Evolutionary conservation across 192 early-diverging fungal genomes (phyloP).

Genomic region (Linnemannia schmuckeri): DNA sequence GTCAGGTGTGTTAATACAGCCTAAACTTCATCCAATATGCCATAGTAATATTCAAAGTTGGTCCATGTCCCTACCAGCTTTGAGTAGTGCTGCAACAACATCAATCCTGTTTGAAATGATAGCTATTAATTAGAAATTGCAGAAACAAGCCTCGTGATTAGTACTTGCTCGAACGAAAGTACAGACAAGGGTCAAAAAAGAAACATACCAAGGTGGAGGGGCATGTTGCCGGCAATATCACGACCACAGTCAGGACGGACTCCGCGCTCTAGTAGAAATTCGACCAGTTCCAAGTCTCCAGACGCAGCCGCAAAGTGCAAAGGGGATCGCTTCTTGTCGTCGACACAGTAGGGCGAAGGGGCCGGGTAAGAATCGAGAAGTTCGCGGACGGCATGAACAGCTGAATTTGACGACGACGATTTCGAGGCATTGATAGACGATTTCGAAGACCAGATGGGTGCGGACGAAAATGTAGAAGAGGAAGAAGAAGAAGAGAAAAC

Average conservation of each 20-base stretch:
- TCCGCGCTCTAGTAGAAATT: constrained; percentile 49
- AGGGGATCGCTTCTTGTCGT: constrained; percentile 54
- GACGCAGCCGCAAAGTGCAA: constrained; percentile 53
- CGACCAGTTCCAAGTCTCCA: constrained; percentile 49
- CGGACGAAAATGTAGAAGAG: constrained; percentile 1
- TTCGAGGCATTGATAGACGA: background rate
- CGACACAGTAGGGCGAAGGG: constrained; percentile 50
- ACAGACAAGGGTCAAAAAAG: background rate
- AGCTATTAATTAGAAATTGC: constrained; percentile 9
- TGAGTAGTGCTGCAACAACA: constrained; percentile 45
- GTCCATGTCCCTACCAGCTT: constrained; percentile 23
- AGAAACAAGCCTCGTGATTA: background rate
- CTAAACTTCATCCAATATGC: background rate
- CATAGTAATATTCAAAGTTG: background rate
- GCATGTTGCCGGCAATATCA: constrained; percentile 56
- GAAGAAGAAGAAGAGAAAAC: constrained; percentile 23
- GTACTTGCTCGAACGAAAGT: background rate
- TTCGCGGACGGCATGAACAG: constrained; percentile 47
- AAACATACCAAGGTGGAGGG: constrained; percentile 39
- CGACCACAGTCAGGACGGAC: constrained; percentile 51
- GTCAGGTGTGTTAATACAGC: background rate
- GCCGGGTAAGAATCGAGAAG: constrained; percentile 50
- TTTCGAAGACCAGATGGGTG: constrained; percentile 7
- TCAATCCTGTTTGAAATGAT: constrained; percentile 52
- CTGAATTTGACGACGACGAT: constrained; percentile 9